Conservation (phyloP, 208 protist species). For the Leishmania tropica region DNA sequence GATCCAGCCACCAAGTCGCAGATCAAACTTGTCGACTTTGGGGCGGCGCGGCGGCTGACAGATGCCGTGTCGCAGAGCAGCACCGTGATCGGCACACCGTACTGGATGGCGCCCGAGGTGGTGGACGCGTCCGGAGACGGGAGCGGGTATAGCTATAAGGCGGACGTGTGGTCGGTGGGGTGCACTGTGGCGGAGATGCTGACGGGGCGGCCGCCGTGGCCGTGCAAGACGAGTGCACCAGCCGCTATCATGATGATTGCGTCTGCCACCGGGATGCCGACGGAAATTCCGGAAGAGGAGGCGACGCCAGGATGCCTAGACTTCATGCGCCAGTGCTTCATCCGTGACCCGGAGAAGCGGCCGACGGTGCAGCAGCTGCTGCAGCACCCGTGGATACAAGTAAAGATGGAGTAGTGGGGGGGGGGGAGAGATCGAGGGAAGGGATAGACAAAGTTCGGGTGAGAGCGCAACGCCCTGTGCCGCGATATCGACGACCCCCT, state of each 20-base stretch:
- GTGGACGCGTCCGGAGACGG: slow-evolving; percentile 58
- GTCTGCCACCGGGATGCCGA: slow-evolving; percentile 68
- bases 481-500: neutral
- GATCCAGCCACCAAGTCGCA: slow-evolving; percentile 58
- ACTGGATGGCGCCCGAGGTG: slow-evolving; percentile 95
- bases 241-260: slow-evolving; percentile 92
- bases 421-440: neutral
- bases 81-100: slow-evolving; percentile 92
- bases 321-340: slow-evolving; percentile 88
- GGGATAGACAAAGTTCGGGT: neutral
- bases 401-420: slow-evolving; percentile 50
- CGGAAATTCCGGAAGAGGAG: slow-evolving; percentile 82
- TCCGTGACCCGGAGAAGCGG: slow-evolving; percentile 70
- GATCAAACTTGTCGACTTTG: slow-evolving; percentile 94
- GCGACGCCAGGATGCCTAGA: slow-evolving; percentile 77
- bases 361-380: slow-evolving; percentile 88
- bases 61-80: slow-evolving; percentile 86
- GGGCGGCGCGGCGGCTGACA: slow-evolving; percentile 76
- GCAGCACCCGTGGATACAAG: slow-evolving; percentile 86
- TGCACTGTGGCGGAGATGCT: slow-evolving; percentile 94
- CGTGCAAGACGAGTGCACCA: slow-evolving; percentile 73
- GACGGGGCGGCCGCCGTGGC: slow-evolving; percentile 92
- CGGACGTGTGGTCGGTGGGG: slow-evolving; percentile 94
- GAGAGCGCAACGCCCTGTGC: neutral
- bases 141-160: slow-evolving; percentile 90